Percentiles rank a stretch among this genome's conserved stretches.
phyloP scores from a whole-genome alignment of 306 rosid species.

The Gastrolobium villosum region DNA sequence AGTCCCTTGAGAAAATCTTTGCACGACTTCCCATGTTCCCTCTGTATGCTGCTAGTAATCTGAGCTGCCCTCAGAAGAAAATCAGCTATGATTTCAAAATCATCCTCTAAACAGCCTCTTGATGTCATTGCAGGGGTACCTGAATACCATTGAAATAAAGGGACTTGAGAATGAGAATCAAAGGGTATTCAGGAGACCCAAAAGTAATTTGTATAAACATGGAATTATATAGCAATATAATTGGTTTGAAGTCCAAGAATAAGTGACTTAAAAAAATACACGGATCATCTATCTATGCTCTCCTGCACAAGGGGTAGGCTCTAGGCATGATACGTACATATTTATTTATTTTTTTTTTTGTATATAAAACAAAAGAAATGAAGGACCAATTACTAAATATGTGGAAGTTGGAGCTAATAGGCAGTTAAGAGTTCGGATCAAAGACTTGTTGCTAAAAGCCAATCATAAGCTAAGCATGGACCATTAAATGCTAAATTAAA shows the following conservation, averaged over 20 bases:
- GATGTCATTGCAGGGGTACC: slow-evolving; percentile 97
- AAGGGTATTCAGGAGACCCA: slow-evolving; percentile 19
- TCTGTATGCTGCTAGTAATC: slow-evolving; percentile 66
- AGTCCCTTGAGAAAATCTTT: slow-evolving; percentile 73
- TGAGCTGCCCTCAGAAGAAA: slow-evolving; percentile 80
- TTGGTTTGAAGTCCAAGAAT: slow-evolving; percentile 11
- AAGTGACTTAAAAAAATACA: slow-evolving; percentile 1
- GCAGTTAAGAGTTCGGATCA: neutral
- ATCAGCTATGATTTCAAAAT: slow-evolving; percentile 81
- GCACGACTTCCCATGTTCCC: slow-evolving; percentile 69
- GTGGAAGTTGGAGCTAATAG: slow-evolving; percentile 12
- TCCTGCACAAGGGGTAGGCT: neutral
- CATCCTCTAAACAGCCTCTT: slow-evolving; percentile 84
- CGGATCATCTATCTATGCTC: slow-evolving; percentile 8
- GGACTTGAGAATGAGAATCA: slow-evolving; percentile 1
- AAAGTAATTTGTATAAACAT: slow-evolving; percentile 20
- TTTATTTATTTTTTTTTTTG: slow-evolving; percentile 8
- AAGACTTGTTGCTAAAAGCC: slow-evolving; percentile 1
- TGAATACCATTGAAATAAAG: slow-evolving; percentile 43
- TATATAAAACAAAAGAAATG: slow-evolving; percentile 1
- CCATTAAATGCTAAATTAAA: neutral
- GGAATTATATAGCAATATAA: neutral
- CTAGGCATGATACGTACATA: neutral
- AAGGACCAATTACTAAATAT: neutral
- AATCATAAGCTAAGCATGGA: neutral